Evolutionary conservation across 257 asterid species (phyloP).

Genomic region (Capsicum pubescens): DNA sequence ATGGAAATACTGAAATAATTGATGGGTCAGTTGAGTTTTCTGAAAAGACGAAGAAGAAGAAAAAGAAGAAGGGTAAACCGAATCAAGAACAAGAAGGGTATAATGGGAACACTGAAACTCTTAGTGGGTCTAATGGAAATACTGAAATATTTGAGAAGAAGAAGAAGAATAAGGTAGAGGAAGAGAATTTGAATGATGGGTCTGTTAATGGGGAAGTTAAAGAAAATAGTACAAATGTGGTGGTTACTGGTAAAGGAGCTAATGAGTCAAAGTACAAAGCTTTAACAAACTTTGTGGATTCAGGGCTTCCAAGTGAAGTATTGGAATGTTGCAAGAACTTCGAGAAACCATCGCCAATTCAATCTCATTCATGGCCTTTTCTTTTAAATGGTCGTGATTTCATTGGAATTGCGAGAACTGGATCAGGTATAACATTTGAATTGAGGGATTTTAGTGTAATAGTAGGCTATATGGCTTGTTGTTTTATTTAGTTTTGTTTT

Average conservation of each 20-base stretch:
- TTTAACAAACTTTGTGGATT: slow-evolving; percentile 62
- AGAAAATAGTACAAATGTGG: slow-evolving; percentile 59
- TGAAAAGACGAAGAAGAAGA: slow-evolving; percentile 11
- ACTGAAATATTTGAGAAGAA: slow-evolving; percentile 28
- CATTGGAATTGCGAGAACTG: slow-evolving; percentile 94
- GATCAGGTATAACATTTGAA: slow-evolving; percentile 67
- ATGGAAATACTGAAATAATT: slow-evolving; percentile 23
- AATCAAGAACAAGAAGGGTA: slow-evolving; percentile 28
- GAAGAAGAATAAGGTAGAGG: slow-evolving; percentile 9
- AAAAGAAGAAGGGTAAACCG: slow-evolving; percentile 39
- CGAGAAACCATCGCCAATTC: slow-evolving; percentile 92
- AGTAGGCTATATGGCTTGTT: background rate
- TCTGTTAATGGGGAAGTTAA: slow-evolving; percentile 45
- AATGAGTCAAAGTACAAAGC: slow-evolving; percentile 64
- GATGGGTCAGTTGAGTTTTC: background rate
- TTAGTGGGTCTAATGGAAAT: slow-evolving; percentile 38
- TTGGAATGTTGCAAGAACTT: slow-evolving; percentile 86
- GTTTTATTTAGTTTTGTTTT: background rate
- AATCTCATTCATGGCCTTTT: slow-evolving; percentile 94
- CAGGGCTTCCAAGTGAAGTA: slow-evolving; percentile 68
- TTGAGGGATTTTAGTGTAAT: background rate
- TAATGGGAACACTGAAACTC: slow-evolving; percentile 12
- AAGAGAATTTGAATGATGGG: background rate
- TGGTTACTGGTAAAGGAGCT: slow-evolving; percentile 76
- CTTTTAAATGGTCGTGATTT: slow-evolving; percentile 90